Evolutionary conservation across 768 basidiomycete species (phyloP).

Genomic region (Mrakia blollopis): DNA sequence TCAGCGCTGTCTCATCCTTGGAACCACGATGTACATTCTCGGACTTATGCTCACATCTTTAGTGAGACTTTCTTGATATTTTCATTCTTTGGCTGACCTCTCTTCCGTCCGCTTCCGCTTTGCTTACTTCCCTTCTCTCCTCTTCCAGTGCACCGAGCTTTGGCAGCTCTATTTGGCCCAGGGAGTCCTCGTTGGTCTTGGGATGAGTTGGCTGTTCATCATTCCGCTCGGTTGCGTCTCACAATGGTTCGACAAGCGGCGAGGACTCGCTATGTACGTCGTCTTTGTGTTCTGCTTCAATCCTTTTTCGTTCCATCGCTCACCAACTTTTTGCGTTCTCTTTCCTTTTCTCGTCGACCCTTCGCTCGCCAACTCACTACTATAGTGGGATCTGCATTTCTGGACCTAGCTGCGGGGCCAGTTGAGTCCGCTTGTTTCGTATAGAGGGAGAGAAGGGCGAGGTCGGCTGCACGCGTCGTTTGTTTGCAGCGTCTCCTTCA

Average conservation of each 20-base stretch:
- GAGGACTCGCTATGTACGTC: background rate
- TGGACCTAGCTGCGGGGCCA: background rate
- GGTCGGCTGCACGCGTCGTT: too few relatives aligned
- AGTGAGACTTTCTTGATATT: background rate
- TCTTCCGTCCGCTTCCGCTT: too few relatives aligned
- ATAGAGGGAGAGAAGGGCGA: too few relatives aligned
- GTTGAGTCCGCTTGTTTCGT: background rate
- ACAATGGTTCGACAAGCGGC: background rate
- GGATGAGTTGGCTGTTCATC: background rate
- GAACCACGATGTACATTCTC: background rate
- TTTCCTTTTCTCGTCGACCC: too few relatives aligned
- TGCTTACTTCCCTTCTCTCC: background rate
- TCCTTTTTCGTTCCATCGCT: too few relatives aligned
- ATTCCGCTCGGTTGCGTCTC: background rate
- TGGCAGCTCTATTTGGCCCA: background rate
- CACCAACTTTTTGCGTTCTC: too few relatives aligned
- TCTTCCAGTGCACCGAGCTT: background rate
- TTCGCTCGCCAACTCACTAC: too few relatives aligned
- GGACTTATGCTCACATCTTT: background rate
- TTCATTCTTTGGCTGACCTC: too few relatives aligned
- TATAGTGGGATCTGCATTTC: background rate
- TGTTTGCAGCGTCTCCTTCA: too few relatives aligned
- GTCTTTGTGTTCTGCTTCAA: background rate
- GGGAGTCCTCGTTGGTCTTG: background rate
- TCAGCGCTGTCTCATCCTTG: background rate